Conservation (phyloP, 345 rosid species). For the Syzygium grande region DNA sequence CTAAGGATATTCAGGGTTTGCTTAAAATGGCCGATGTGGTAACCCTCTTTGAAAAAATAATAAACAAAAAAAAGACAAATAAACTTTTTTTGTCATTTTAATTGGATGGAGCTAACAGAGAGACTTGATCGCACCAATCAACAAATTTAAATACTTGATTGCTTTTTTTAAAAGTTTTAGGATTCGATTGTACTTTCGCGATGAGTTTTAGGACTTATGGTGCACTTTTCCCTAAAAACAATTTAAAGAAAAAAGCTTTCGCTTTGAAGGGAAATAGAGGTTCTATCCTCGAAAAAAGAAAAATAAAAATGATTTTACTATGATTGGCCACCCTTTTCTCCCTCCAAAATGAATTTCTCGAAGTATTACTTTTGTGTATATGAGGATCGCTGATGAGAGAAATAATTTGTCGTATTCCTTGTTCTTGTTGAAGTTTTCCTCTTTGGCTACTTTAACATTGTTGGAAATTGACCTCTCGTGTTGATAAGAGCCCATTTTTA, state of each 20-base stretch:
- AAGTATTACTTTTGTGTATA: not conserved
- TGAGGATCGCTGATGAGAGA: not conserved
- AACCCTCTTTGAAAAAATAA: not conserved
- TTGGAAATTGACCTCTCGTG: not conserved
- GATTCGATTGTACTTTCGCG: too few relatives aligned
- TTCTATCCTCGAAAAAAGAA: not conserved
- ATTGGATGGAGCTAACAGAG: not conserved
- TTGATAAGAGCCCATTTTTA: not conserved
- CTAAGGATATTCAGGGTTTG: not conserved
- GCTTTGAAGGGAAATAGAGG: not conserved
- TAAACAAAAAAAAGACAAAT: not conserved
- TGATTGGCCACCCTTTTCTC: not conserved
- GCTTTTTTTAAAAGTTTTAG: too few relatives aligned
- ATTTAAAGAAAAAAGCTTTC: not conserved
- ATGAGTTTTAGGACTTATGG: too few relatives aligned
- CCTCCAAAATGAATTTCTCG: not conserved
- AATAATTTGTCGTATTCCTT: not conserved
- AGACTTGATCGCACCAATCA: not conserved
- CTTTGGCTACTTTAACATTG: not conserved
- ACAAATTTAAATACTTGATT: too few relatives aligned
- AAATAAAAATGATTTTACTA: not conserved
- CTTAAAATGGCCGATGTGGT: not conserved
- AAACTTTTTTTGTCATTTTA: too few relatives aligned
- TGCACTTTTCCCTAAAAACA: not conserved
- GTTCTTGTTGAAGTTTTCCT: not conserved